Evolutionary conservation across 495 filamentous ascomycete species (phyloP).

Genomic region (Aspergillus cavernicola): DNA sequence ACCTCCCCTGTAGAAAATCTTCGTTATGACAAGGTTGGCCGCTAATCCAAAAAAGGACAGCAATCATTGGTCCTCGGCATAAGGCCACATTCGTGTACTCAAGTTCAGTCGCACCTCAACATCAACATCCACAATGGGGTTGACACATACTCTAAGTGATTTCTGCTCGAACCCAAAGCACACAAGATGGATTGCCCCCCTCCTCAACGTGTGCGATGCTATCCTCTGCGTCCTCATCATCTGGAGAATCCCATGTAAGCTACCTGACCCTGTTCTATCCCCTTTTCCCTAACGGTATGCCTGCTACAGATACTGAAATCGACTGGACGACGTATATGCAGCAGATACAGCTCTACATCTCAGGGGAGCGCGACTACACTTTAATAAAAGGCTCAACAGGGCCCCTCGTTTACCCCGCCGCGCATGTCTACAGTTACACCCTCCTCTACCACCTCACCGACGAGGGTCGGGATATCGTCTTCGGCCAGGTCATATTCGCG

Average conservation of each 20-base stretch:
- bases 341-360: constrained; percentile 72
- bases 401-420: constrained; percentile 89
- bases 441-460: constrained; percentile 73
- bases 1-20: not conserved
- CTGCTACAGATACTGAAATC: constrained; percentile 82
- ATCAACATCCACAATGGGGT: constrained; percentile 16
- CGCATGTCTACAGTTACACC: constrained; percentile 88
- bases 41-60: constrained; percentile 23
- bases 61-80: constrained; percentile 11
- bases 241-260: constrained; percentile 80
- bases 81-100: constrained; percentile 11
- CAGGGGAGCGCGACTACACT: constrained; percentile 85
- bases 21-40: not conserved
- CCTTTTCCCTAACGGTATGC: constrained; percentile 23
- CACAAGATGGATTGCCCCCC: constrained; percentile 60
- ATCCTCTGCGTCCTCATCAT: constrained; percentile 72
- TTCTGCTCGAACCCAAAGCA: constrained; percentile 47
- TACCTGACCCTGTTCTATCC: constrained; percentile 1
- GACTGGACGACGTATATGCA: constrained; percentile 98
- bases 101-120: not conserved
- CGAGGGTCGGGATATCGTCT: constrained; percentile 68
- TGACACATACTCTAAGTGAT: constrained; percentile 15
- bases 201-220: constrained; percentile 71
- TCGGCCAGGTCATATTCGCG: constrained; percentile 78
- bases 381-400: constrained; percentile 84